A percentile compares a stretch with the other conserved stretches of the same genome.
Evolutionary conservation across 2,329 filamentous ascomycete genomes (phyloP).

Genomic region (Paracoccidioides lutzii): DNA sequence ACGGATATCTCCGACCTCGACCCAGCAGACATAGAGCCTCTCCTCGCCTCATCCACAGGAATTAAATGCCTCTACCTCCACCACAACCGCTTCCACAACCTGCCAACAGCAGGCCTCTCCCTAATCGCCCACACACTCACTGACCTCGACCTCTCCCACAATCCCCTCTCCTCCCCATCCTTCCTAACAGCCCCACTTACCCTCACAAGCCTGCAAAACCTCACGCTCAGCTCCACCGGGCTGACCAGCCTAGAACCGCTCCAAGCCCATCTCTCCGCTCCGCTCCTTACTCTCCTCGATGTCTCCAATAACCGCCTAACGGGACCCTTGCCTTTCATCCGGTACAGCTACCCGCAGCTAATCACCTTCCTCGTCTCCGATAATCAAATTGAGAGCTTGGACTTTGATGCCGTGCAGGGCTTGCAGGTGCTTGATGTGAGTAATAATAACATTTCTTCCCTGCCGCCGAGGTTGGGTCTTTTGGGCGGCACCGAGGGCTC

Average conservation of each 20-base stretch:
- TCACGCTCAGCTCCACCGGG: slow-evolving; percentile 63
- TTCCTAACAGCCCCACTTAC: slow-evolving; percentile 56
- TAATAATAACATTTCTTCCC: slow-evolving; percentile 72
- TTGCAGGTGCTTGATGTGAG: slow-evolving; percentile 63
- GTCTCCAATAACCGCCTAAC: slow-evolving; percentile 71
- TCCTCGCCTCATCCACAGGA: slow-evolving; percentile 32
- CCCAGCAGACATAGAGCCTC: slow-evolving; percentile 34
- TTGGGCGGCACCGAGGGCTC: slow-evolving; percentile 45
- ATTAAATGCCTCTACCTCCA: slow-evolving; percentile 54
- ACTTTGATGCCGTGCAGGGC: slow-evolving; percentile 60
- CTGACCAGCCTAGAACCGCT: slow-evolving; percentile 59
- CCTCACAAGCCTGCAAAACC: slow-evolving; percentile 60
- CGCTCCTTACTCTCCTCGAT: slow-evolving; percentile 62
- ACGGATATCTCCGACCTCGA: slow-evolving; percentile 47
- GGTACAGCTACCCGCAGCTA: slow-evolving; percentile 55
- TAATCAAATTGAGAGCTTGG: slow-evolving; percentile 63
- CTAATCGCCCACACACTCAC: slow-evolving; percentile 60
- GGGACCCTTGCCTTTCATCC: slow-evolving; percentile 51
- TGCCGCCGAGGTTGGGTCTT: slow-evolving; percentile 70
- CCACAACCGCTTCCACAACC: slow-evolving; percentile 57
- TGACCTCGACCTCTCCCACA: slow-evolving; percentile 61
- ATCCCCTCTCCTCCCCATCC: slow-evolving; percentile 51
- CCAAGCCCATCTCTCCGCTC: slow-evolving; percentile 55
- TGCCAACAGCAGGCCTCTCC: slow-evolving; percentile 55
- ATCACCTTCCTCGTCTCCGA: slow-evolving; percentile 60